Base-by-base conservation (phyloP, 164 flowering plant genomes). In the Malania oleifera region DNA sequence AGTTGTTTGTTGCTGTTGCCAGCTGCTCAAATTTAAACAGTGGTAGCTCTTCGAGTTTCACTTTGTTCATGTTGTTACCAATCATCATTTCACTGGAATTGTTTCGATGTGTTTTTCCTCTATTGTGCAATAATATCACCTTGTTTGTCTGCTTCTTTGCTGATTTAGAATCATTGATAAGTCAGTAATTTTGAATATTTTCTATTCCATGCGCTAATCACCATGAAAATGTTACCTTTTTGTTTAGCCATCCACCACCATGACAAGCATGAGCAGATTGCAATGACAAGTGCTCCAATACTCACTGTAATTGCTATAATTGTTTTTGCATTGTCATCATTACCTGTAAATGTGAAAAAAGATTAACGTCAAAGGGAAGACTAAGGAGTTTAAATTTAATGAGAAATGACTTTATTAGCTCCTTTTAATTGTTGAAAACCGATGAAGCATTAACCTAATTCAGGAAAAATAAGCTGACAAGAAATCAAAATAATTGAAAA, bases 31-130 rank as follows among this genome's bases (percentile, higher is more conserved):
- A 38, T 11, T 38, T 0, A 17, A 38, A 11, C 12, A 38, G 41
- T 7, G 15, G 41, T 38, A 11, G 41, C 41, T 73, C 77, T 48
- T 67, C 60, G 15, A 70, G 50, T 60, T 63, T 59, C 12, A 18
- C 52, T 46, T 60, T 49, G 41, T 39, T 50, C 25, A 52, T 48
- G 35, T 19, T 27, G 15, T 56, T 29, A 3, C 19, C 53, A 38
- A 38, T 13, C 12, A 38, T 8, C 12, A 11, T 38, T 13, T 13
- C 41, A 38, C 15, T 17, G 3, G 41, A 38, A 11, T 3, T 11
- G 0, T 38, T 38, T 38, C 15, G n/a, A 38, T 38, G 41, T 38
- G 15, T 17, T 11, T 38, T 38, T 17, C 41, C 41, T 38, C 41
- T 38, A 11, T 38, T 17, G 15, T 11, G 15, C 0, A 38, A 17